A percentile compares a stretch with the other conserved stretches of the same genome.
Evolutionary conservation across 2,329 filamentous ascomycete species (phyloP).

Genomic region (Atkinsonella texensis): DNA sequence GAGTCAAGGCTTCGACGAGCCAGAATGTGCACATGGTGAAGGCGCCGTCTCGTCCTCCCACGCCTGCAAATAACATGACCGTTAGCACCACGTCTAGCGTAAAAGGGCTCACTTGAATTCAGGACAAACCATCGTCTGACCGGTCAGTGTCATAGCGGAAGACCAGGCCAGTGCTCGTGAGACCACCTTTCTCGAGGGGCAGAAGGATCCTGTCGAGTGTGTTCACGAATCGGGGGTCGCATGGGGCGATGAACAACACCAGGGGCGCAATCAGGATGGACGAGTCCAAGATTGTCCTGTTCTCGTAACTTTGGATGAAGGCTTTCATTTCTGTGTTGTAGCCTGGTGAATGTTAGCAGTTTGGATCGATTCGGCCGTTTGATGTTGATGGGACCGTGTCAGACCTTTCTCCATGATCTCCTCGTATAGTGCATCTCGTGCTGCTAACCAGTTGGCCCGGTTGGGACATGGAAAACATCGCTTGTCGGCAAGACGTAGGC

Average conservation of each 20-base stretch:
- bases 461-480: conserved; percentile 64
- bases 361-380: neutral
- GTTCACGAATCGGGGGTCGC: conserved; percentile 61
- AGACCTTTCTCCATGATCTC: conserved; percentile 61
- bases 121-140: conserved; percentile 50
- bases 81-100: neutral
- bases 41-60: conserved; percentile 62
- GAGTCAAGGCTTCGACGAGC: conserved; percentile 67
- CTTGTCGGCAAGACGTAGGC: conserved; percentile 61
- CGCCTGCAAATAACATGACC: conserved; percentile 32
- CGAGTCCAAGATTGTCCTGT: conserved; percentile 56
- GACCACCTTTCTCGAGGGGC: conserved; percentile 60
- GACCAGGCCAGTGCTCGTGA: conserved; percentile 64
- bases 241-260: conserved; percentile 69
- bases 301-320: conserved; percentile 69
- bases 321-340: conserved; percentile 58
- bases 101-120: too few relatives aligned
- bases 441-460: conserved; percentile 50
- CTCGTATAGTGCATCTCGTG: conserved; percentile 58
- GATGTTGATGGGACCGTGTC: neutral
- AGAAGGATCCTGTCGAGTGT: conserved; percentile 62
- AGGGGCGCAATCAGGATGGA: conserved; percentile 65
- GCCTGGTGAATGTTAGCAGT: neutral
- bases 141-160: conserved; percentile 61
- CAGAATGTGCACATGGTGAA: conserved; percentile 78